A percentile compares a stretch with the other conserved stretches of the same genome.
phyloP scores from a whole-genome alignment of 176 grass and related monocot genomes.

The Aegilops speltoides region DNA sequence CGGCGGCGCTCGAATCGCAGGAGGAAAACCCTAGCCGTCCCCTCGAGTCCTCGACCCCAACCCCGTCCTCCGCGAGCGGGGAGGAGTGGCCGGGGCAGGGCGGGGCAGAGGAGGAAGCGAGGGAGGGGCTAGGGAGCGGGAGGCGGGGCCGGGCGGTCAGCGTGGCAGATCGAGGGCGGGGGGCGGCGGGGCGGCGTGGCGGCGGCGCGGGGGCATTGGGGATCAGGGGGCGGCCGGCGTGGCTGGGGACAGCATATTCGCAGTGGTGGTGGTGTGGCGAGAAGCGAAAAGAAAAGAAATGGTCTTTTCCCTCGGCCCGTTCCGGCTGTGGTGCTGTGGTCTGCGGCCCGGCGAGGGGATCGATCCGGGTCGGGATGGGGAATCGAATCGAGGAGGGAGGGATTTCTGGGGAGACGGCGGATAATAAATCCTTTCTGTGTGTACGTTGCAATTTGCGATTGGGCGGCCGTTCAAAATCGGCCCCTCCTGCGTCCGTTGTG shows the following conservation, averaged over 20 bases:
- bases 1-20: background rate
- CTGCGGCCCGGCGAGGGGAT: background rate
- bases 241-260: slow-evolving; percentile 62
- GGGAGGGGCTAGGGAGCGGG: background rate
- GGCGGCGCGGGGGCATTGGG: slow-evolving; percentile 20
- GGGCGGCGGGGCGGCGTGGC: slow-evolving; percentile 33
- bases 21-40: slow-evolving; percentile 42
- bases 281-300: slow-evolving; percentile 25
- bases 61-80: background rate
- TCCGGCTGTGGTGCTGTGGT: background rate
- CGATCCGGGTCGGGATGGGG: background rate
- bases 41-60: background rate
- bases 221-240: slow-evolving; percentile 57
- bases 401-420: background rate
- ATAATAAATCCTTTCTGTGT: background rate
- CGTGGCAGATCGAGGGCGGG: slow-evolving; percentile 20
- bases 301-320: background rate
- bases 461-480: slow-evolving; percentile 30
- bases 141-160: slow-evolving; percentile 18
- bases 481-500: background rate
- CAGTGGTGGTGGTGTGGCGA: slow-evolving; percentile 29
- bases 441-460: slow-evolving; percentile 27
- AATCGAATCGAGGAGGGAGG: background rate
- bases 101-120: no score
- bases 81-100: background rate